phyloP scores from a whole-genome alignment of 306 rosid genomes.

The Lathyrus tuberosus region DNA sequence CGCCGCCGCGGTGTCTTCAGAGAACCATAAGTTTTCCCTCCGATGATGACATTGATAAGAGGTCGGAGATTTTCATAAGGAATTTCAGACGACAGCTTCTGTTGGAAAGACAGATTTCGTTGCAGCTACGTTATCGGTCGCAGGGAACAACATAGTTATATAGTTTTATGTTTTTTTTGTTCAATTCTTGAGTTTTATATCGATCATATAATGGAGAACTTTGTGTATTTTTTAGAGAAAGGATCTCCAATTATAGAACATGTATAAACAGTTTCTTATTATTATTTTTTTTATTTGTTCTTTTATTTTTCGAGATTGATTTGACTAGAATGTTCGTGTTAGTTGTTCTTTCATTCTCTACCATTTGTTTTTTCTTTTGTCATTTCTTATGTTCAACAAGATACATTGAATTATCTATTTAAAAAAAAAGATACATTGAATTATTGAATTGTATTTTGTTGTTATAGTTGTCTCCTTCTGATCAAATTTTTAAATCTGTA shows the following conservation, averaged over 20 bases:
- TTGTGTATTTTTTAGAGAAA: background rate
- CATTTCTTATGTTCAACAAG: background rate
- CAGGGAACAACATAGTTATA: conserved; percentile 47
- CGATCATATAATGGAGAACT: conserved; percentile 30
- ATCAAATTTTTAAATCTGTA: background rate
- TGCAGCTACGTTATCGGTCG: conserved; percentile 58
- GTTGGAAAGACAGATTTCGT: conserved; percentile 75
- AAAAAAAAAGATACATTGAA: background rate
- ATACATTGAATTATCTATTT: background rate
- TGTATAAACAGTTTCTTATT: background rate
- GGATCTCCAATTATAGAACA: conserved; percentile 18
- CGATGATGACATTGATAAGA: conserved; percentile 71
- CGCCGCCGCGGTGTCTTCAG: conserved; percentile 43
- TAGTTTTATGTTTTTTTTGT: conserved; percentile 37
- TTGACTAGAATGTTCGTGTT: background rate
- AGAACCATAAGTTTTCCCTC: conserved; percentile 65
- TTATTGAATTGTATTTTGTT: background rate
- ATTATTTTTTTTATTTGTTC: background rate
- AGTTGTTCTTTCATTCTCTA: background rate
- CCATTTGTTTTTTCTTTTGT: background rate
- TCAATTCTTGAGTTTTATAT: background rate
- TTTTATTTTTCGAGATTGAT: too few relatives aligned
- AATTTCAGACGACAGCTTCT: conserved; percentile 74
- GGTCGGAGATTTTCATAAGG: conserved; percentile 70
- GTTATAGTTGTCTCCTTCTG: background rate